Conservation (phyloP, 352 stramenopile genomes). For the Globisporangium spiculum region DNA sequence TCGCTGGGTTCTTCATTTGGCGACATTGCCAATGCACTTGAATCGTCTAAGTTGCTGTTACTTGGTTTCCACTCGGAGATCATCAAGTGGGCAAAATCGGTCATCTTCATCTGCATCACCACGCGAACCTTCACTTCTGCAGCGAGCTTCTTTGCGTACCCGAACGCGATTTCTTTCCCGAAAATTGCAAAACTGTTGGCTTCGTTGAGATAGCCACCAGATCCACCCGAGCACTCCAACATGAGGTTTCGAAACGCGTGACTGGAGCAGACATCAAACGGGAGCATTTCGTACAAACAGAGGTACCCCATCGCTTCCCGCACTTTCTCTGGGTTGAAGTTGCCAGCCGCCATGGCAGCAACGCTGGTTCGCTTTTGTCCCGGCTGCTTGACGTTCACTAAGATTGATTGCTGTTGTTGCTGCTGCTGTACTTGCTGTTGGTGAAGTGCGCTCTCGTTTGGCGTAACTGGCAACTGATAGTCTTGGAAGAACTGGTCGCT, state of each 20-base stretch:
- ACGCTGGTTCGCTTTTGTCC: background rate
- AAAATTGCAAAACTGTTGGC: constrained; percentile 39
- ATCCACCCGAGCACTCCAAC: constrained; percentile 46
- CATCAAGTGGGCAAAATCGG: constrained; percentile 59
- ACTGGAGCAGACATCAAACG: constrained; percentile 65
- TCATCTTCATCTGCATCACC: constrained; percentile 52
- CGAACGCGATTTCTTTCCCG: constrained; percentile 39
- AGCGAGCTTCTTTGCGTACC: constrained; percentile 55
- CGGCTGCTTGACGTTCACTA: background rate
- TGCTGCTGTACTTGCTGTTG: constrained; percentile 18
- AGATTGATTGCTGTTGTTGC: background rate
- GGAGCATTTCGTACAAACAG: constrained; percentile 66
- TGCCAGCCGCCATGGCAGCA: background rate
- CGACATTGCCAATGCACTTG: background rate
- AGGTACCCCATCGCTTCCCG: constrained; percentile 57
- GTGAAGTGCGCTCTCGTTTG: background rate
- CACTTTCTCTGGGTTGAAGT: constrained; percentile 53
- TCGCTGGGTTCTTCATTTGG: background rate
- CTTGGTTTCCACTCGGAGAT: constrained; percentile 44
- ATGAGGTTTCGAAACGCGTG: constrained; percentile 57
- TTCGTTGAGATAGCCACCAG: constrained; percentile 33
- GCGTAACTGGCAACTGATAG: constrained; percentile 19
- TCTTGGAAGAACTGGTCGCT: constrained; percentile 43
- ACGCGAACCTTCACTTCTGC: constrained; percentile 45
- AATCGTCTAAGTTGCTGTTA: background rate